These are phyloP conservation scores for Monosporascus sp. DNA, from an alignment of 2,329 filamentous ascomycete genomes.

Conservation along the genomic window DNA sequence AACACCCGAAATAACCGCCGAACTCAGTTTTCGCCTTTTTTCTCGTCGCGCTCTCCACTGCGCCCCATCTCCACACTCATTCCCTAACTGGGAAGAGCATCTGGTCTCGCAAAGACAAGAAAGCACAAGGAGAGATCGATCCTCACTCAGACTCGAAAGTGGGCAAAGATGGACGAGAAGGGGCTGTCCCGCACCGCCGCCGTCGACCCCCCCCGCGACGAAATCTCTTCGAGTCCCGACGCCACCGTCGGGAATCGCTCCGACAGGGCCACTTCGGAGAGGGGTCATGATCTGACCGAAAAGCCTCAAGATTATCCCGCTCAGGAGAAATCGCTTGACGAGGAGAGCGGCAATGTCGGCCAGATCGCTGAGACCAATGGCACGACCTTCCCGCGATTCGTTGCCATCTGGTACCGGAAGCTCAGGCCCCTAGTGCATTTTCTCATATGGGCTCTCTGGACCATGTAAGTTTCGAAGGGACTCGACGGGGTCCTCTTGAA, in stretches of 20 bases:
- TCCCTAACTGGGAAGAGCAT: not conserved
- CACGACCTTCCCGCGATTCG: conserved; percentile 20
- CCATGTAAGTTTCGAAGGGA: conserved; percentile 26
- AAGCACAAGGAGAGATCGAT: not conserved
- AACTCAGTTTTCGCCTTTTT: not conserved
- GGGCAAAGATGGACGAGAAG: not conserved
- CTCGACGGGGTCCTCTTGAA: not conserved
- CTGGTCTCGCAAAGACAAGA: not conserved
- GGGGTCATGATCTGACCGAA: conserved; percentile 30
- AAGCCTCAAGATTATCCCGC: conserved; percentile 32
- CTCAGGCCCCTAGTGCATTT: conserved; percentile 41
- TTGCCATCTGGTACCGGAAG: conserved; percentile 34
- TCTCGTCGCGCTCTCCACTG: not conserved
- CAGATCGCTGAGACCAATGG: conserved; percentile 10
- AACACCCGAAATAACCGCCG: not conserved
- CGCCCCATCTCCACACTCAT: not conserved
- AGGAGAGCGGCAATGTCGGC: conserved; percentile 26
- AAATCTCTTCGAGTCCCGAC: conserved; percentile 36
- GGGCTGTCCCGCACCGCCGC: not conserved
- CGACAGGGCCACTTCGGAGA: conserved; percentile 38
- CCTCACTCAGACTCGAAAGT: not conserved
- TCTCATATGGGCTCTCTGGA: conserved; percentile 34
- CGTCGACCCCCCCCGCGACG: conserved; percentile 36
- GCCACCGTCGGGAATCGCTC: conserved; percentile 25
- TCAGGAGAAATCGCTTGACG: conserved; percentile 24